Base-by-base conservation (phyloP, 345 rosid genomes). In the Gossypium thurberi region DNA sequence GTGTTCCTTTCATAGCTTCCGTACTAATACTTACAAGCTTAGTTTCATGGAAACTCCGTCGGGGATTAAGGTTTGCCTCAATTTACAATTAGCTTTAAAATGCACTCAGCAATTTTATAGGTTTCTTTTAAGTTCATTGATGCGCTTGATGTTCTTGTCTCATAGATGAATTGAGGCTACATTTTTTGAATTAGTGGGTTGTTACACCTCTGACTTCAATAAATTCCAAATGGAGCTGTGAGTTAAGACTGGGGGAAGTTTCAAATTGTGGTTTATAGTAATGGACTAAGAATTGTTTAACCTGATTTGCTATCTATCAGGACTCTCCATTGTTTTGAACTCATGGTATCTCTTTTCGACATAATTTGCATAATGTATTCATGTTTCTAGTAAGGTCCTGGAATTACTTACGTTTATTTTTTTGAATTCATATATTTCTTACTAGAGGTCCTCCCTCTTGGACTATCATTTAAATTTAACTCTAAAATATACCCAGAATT, bases 41-140 rank as follows among this genome's bases (percentile, higher is more conserved):
- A 95, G 96, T 74, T 92, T 92, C 88, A 87, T 92, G 97, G 99
- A 95, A 81, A 89, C 88, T 78, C 93, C 98, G 15, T 95, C 99
- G 58, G 98, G 98, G 75, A 86, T 95, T 33, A 95, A 95, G 97
- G 98, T 88, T 56, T 56, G 26, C 18, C 21, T 13, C 53, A 65
- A 12, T 21, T 33, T 23, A 23, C 20, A 65, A 65, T 65, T 65
- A 44, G 53, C n/a, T n/a, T 46, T 46, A 10, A 51, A 33, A 33
- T 33, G 40, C 7, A 15, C 66, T 33, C 13, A 17, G 66, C 66
- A 37, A 33, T 33, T 62, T 62, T 33, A 15, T 44, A 15, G 18
- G 26, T 53, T 59, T 59, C 46, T 65, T 6, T 43, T 43, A 46
- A 15, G 37, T 21, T 65, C n/a, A 47, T 21, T 20, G n/a, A 44